Conservation (phyloP, 306 rosid species). For the Calophaca sinica region DNA sequence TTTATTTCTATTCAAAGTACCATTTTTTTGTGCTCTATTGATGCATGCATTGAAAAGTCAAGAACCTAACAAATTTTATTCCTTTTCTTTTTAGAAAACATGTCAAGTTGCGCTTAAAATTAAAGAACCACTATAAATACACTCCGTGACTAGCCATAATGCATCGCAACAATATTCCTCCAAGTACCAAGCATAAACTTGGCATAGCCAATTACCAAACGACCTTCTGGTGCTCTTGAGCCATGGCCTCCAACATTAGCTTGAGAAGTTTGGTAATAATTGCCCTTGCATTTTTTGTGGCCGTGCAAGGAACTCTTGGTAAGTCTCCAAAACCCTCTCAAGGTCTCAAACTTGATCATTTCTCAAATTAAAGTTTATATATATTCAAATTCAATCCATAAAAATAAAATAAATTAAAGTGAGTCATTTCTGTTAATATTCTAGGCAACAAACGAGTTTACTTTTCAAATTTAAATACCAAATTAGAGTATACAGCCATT, state of each 20-base stretch:
- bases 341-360: not conserved
- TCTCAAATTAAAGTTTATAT: not conserved
- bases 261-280: conserved; percentile 47
- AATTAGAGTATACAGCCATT: no score
- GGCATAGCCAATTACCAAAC: not conserved
- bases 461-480: no score
- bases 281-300: conserved; percentile 49
- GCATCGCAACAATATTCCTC: conserved; percentile 15
- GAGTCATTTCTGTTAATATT: not conserved
- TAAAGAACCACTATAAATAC: conserved; percentile 5
- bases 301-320: conserved; percentile 64
- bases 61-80: not conserved
- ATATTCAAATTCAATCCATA: no score
- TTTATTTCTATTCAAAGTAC: no score
- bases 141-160: not conserved
- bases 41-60: not conserved
- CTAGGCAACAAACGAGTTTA: no score
- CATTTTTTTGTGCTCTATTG: not conserved
- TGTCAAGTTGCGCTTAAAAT: not conserved
- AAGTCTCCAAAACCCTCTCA: conserved; percentile 3
- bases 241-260: conserved; percentile 60
- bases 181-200: not conserved
- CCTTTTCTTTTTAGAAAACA: not conserved
- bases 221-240: not conserved
- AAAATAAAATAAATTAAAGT: not conserved